Evolutionary conservation across 179 eudicot species (phyloP).

Genomic region (Carnegiea gigantea): DNA sequence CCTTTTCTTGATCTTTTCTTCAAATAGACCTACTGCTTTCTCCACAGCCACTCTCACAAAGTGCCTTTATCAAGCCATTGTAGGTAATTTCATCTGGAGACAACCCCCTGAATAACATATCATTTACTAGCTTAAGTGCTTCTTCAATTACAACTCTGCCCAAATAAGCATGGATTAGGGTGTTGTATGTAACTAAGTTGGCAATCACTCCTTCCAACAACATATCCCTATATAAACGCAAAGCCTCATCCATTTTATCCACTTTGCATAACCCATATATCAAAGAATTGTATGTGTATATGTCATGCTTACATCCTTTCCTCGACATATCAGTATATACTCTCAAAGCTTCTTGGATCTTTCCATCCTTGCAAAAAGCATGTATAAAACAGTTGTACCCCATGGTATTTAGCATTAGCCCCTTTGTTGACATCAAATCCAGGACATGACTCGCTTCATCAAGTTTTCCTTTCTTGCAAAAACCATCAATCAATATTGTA

Average conservation of each 20-base stretch:
- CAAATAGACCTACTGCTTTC: constrained; percentile 75
- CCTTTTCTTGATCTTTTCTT: constrained; percentile 75
- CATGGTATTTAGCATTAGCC: constrained; percentile 55
- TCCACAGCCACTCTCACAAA: constrained; percentile 77
- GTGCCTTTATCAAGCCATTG: constrained; percentile 69
- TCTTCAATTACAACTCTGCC: constrained; percentile 54
- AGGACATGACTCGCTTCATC: constrained; percentile 53
- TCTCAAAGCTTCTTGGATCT: constrained; percentile 55
- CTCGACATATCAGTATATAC: constrained; percentile 49
- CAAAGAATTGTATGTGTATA: constrained; percentile 74
- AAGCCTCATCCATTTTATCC: constrained; percentile 68
- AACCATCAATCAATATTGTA: constrained; percentile 70
- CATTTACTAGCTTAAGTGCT: constrained; percentile 77
- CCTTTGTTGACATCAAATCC: constrained; percentile 60
- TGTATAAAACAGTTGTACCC: constrained; percentile 79
- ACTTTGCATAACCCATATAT: constrained; percentile 72
- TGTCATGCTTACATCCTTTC: constrained; percentile 73
- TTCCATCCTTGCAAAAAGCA: constrained; percentile 66
- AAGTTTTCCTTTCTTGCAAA: constrained; percentile 60
- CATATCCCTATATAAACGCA: constrained; percentile 65
- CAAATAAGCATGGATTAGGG: constrained; percentile 77
- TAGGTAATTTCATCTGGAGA: constrained; percentile 72
- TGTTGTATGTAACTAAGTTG: constrained; percentile 81
- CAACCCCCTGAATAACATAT: constrained; percentile 85
- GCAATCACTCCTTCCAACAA: constrained; percentile 86